Evolutionary conservation across 768 basidiomycete genomes (phyloP).

Genomic region (Amanita thiersii): DNA sequence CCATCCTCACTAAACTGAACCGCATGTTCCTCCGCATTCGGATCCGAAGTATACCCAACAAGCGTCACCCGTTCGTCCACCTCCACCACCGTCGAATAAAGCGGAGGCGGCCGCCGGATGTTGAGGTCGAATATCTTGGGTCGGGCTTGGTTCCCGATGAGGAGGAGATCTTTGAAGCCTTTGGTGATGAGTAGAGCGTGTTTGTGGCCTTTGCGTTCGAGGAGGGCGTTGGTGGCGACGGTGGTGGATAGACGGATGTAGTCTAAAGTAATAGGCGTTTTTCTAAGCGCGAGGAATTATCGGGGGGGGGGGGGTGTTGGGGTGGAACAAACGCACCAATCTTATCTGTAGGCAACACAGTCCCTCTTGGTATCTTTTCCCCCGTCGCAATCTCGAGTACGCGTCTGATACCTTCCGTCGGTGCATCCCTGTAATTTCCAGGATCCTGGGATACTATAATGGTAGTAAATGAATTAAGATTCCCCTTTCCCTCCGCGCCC

Average conservation of each 20-base stretch:
- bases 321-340: conserved; percentile 44
- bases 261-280: conserved; percentile 41
- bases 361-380: conserved; percentile 56
- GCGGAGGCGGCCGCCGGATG: conserved; percentile 66
- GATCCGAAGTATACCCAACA: conserved; percentile 90
- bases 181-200: conserved; percentile 88
- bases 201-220: conserved; percentile 90
- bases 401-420: conserved; percentile 88
- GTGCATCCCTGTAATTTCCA: conserved; percentile 83
- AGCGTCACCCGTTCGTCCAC: conserved; percentile 90
- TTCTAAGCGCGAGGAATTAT: background rate
- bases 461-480: no score
- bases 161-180: conserved; percentile 85
- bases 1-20: conserved; percentile 72
- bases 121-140: conserved; percentile 94
- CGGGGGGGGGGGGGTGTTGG: background rate
- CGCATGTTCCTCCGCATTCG: conserved; percentile 65
- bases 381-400: conserved; percentile 75
- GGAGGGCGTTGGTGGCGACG: conserved; percentile 90
- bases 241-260: conserved; percentile 91
- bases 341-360: conserved; percentile 65
- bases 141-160: conserved; percentile 92
- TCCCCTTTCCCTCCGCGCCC: no score
- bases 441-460: conserved; percentile 80
- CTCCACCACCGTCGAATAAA: conserved; percentile 73